Evolutionary conservation across 345 rosid genomes (phyloP), one percentile per base, ranked within the genome.

Genomic region (Syzygium oleosum): DNA sequence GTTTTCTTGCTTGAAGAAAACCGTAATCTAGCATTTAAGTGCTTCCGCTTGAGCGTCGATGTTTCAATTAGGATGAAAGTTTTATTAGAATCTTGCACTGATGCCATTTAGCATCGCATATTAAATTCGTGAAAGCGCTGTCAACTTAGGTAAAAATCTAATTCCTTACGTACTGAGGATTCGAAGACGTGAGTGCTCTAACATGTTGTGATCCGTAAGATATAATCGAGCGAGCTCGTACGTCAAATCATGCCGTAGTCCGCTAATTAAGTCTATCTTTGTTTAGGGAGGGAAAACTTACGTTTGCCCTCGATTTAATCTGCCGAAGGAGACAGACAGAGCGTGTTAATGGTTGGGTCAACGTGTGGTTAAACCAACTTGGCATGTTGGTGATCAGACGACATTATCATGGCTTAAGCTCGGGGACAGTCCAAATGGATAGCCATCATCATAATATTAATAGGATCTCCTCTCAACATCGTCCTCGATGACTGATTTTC

Each of bases 181-280:
- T 73, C 43, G 3, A 68, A 68, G 46, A 5, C 2, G 0, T 3
- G 7, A 34, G 6, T 68, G 22, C 7, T 9, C 3, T 2, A 0
- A 68, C 10, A 4, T 5, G 11, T 34, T 1, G 6, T 34, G 46
- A 17, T 68, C 6, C 2, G 4, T 73, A 19, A 73, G 49, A 19
- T 17, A 34, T 2, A 19, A 73, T 17, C 10, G 43, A 34, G 2
- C 11, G 22, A 34, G 46, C 2, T 19, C 1, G 1, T 3, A 9
- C 49, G 19, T 34, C 0, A 14, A 17, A 34, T 34, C 25, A 0
- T 12, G 6, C 14, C 1, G 3, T 9, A 61, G 0, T n/a, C 19
- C 0, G 0, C 27, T 14, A n/a, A 61, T 61, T n/a, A 61, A 61
- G 19, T 38, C 21, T 9, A 73, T 34, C 58, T 68, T 65, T 17